Base-by-base conservation (phyloP, 805 yeast genomes). In the Ogataea ganodermae region DNA sequence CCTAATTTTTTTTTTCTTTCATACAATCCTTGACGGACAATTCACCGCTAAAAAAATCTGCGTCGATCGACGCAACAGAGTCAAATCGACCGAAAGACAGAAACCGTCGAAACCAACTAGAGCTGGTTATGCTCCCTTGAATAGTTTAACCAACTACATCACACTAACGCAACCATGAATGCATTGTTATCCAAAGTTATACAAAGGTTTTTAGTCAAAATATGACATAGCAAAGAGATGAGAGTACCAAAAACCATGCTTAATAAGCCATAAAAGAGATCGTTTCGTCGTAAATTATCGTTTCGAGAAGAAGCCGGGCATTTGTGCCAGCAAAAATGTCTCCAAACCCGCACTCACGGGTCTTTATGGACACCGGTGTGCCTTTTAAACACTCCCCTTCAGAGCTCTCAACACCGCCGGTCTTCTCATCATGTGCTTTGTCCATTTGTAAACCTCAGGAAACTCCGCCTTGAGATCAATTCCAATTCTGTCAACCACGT, bases 381-480 rank as follows among this genome's bases (percentile, higher is more conserved):
- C 8, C 22, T 3, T 17, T 39, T 41, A 49, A 28, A 56, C 53
- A 28, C 44, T 49, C 22, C 61, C 94, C 51, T 90, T 80, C 50
- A 91, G 73, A 2, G 97, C 97, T 53, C 92, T 78, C 22, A 86
- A 75, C 24, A 91, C 97, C 1, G 94, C 91, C 3, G 96, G 96
- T 62, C 97, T 80, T 68, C 92, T 81, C 96, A 91, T 87, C 96
- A 91, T 89, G 60, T 83, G 84, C 64, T 86, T 85, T 9, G 97
- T 91, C 97, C 97, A 91, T 66, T 89, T 89, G 72, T 88, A 90
- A 39, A 90, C 97, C 70, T 91, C 97, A 1, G 97, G 97, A 63
- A 86, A 90, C 65, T 91, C 97, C 24, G 80, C 77, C 65, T 86
- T 85, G 59, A 91, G 78, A 60, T 87, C 88, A 52, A 91, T 89